Conservation (phyloP, 2,329 filamentous ascomycete species). For the Pyricularia sp. region DNA sequence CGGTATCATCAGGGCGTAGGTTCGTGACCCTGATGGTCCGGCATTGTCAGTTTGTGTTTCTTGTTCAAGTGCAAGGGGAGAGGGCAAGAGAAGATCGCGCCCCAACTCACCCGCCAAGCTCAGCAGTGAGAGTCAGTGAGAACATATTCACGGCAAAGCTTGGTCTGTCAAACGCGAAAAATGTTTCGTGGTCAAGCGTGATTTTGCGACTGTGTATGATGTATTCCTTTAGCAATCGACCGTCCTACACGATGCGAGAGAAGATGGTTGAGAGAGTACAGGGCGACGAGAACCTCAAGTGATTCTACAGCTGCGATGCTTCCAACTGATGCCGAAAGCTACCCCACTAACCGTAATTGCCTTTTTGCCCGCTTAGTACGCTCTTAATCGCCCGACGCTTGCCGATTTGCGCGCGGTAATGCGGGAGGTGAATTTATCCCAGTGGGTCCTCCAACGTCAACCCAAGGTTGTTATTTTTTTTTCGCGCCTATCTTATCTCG, state of each 20-base stretch:
- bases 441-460: not conserved
- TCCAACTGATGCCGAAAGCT: not conserved
- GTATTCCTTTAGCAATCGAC: not conserved
- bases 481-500: not conserved
- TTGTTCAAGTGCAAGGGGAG: not conserved
- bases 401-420: not conserved
- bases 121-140: slow-evolving; percentile 52
- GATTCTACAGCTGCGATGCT: not conserved
- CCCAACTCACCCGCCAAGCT: slow-evolving; percentile 49
- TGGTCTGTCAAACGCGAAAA: not conserved
- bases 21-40: slow-evolving; percentile 61
- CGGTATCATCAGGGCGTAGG: slow-evolving; percentile 70
- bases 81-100: not conserved
- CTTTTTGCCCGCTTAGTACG: not conserved
- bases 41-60: not conserved
- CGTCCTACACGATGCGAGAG: not conserved
- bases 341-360: not conserved
- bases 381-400: not conserved
- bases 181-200: not conserved
- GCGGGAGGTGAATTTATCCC: not conserved
- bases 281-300: not conserved
- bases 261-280: not conserved
- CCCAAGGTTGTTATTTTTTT: not conserved
- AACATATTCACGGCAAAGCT: slow-evolving; percentile 37
- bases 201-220: not conserved